Conservation (phyloP, 352 stramenopile species). For the Globisporangium spiculum region DNA sequence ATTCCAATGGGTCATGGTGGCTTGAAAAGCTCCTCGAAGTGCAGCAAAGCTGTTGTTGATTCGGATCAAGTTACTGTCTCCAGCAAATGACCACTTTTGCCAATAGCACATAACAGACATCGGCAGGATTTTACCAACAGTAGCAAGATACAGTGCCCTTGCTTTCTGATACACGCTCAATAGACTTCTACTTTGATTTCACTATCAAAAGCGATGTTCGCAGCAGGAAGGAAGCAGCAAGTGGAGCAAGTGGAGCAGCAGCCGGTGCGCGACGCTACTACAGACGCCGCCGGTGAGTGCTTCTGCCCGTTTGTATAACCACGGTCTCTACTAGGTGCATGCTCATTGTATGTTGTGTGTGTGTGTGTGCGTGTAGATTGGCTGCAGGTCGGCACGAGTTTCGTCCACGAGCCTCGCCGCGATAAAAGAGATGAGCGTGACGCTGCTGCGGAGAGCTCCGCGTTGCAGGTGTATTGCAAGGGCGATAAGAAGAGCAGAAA, state of each 20-base stretch:
- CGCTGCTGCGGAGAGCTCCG: constrained; percentile 4
- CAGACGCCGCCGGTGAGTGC: background rate
- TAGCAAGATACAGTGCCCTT: too few species aligned
- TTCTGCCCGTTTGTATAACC: background rate
- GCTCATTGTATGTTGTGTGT: background rate
- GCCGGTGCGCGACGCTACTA: background rate
- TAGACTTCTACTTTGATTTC: too few species aligned
- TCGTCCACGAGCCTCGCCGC: background rate
- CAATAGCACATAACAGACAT: too few species aligned
- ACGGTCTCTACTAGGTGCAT: background rate
- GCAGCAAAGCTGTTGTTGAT: too few species aligned
- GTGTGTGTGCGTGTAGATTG: background rate
- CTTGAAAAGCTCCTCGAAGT: too few species aligned
- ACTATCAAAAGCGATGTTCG: background rate
- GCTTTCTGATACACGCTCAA: background rate
- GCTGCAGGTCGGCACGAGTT: constrained; percentile 15
- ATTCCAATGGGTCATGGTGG: background rate
- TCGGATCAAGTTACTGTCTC: too few species aligned
- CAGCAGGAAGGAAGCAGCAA: constrained; percentile 4
- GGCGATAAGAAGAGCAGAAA: constrained; percentile 40
- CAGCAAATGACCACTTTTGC: too few species aligned
- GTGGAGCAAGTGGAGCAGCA: background rate
- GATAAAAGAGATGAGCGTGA: background rate
- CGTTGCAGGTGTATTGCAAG: constrained; percentile 16
- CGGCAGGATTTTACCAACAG: too few species aligned